Conservation (phyloP, 768 basidiomycete genomes). For the Grammothele lineata region DNA sequence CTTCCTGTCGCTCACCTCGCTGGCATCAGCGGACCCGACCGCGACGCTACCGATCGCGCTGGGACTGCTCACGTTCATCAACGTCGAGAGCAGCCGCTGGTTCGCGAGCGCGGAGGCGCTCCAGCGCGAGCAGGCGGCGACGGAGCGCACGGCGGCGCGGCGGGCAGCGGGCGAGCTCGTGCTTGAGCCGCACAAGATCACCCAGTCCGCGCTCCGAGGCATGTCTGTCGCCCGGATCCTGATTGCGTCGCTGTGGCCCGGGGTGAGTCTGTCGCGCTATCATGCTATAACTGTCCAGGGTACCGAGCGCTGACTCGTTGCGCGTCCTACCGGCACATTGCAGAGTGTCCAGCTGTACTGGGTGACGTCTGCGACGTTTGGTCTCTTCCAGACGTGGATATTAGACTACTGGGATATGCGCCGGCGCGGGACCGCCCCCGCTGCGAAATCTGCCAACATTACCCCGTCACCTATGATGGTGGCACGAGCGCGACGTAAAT, state of each 20-base stretch:
- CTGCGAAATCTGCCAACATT: neutral
- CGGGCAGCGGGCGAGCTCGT: constrained; percentile 40
- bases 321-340: no score
- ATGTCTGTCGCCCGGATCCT: constrained; percentile 66
- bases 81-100: constrained; percentile 76
- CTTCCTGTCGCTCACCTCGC: constrained; percentile 67
- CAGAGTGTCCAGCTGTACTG: constrained; percentile 74
- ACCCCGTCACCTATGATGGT: no score
- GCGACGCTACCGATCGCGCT: constrained; percentile 64
- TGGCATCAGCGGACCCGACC: constrained; percentile 70
- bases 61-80: constrained; percentile 72
- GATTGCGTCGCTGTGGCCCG: constrained; percentile 64
- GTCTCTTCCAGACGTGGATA: constrained; percentile 69
- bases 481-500: no score
- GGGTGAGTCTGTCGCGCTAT: constrained; percentile 40
- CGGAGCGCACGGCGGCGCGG: constrained; percentile 42
- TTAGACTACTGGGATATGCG: constrained; percentile 61
- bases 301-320: no score
- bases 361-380: constrained; percentile 72
- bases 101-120: constrained; percentile 57
- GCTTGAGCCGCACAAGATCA: constrained; percentile 42
- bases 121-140: constrained; percentile 43
- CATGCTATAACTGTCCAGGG: no score
- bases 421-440: constrained; percentile 16
- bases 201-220: constrained; percentile 51